Percentiles rank a stretch among this genome's conserved stretches.
Conservation (phyloP, 192 early-diverging fungal genomes). For the Coemansia sp. region DNA sequence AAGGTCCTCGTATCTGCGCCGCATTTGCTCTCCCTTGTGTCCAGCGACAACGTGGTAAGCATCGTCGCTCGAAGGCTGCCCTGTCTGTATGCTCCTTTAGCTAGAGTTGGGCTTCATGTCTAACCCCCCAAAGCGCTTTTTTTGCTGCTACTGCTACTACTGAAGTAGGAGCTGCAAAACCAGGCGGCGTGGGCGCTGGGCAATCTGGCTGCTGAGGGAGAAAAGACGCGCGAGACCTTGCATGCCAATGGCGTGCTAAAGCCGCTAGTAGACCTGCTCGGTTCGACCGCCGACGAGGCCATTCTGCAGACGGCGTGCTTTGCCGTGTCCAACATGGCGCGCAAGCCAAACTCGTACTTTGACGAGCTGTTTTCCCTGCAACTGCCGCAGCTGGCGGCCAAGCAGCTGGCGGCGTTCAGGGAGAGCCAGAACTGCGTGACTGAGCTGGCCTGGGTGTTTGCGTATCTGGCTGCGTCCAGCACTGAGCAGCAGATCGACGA, state of each 20-base stretch:
- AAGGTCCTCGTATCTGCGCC: slow-evolving; percentile 54
- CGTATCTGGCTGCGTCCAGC: slow-evolving; percentile 62
- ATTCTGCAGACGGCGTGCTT: slow-evolving; percentile 72
- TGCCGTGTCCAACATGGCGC: slow-evolving; percentile 72
- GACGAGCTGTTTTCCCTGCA: slow-evolving; percentile 57
- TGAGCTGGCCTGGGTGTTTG: slow-evolving; percentile 71
- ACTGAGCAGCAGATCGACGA: slow-evolving; percentile 56
- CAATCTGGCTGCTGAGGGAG: slow-evolving; percentile 90
- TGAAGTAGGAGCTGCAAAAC: slow-evolving; percentile 69
- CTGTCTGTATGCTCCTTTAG: neutral
- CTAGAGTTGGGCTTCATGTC: neutral
- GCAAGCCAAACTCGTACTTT: slow-evolving; percentile 61
- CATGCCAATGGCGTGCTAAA: slow-evolving; percentile 73
- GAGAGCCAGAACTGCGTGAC: slow-evolving; percentile 58
- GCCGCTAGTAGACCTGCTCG: slow-evolving; percentile 74
- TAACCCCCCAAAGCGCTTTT: neutral
- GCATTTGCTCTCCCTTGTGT: slow-evolving; percentile 53
- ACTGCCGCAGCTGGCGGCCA: slow-evolving; percentile 51
- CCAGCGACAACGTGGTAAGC: slow-evolving; percentile 47
- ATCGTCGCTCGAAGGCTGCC: neutral
- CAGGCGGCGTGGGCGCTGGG: slow-evolving; percentile 93
- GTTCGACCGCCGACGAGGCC: slow-evolving; percentile 58
- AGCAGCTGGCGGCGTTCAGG: slow-evolving; percentile 46
- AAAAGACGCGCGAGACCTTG: slow-evolving; percentile 73
- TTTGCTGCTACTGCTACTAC: neutral